Conservation (phyloP, 129 eudicot genomes). For the Centrapalus pauciflorus region DNA sequence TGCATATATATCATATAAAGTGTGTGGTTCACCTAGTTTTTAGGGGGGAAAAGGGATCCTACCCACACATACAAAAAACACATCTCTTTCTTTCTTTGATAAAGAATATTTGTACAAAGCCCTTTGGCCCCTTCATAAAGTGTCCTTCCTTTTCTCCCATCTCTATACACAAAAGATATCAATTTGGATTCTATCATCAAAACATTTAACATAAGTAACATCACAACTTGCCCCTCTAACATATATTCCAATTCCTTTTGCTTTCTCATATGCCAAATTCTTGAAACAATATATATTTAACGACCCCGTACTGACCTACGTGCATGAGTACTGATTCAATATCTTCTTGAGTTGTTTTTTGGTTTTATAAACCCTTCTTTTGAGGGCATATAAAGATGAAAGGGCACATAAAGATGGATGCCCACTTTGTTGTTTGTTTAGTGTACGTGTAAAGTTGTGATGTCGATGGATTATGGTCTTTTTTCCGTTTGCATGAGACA, state of each 20-base stretch:
- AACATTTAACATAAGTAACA: constrained; percentile 29
- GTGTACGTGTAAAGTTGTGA: constrained; percentile 22
- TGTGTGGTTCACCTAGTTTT: constrained; percentile 10
- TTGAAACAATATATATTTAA: constrained; percentile 21
- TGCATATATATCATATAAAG: constrained; percentile 1
- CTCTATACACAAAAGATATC: constrained; percentile 25
- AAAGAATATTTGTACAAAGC: constrained; percentile 12
- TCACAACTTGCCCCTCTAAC: constrained; percentile 34
- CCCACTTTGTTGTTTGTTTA: constrained; percentile 21
- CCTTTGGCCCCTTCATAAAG: constrained; percentile 21
- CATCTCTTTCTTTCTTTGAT: not conserved
- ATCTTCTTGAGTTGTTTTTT: not conserved
- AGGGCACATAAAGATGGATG: constrained; percentile 32
- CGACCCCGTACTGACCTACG: constrained; percentile 22
- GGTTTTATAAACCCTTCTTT: constrained; percentile 17
- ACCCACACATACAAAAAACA: constrained; percentile 3
- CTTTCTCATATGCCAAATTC: constrained; percentile 32
- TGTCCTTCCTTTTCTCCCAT: constrained; percentile 18
- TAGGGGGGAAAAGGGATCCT: constrained; percentile 13
- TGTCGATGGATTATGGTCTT: constrained; percentile 14
- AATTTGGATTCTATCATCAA: constrained; percentile 48
- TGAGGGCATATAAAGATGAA: constrained; percentile 19
- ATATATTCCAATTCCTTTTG: constrained; percentile 22
- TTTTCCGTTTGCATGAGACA: constrained; percentile 10
- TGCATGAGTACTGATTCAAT: constrained; percentile 15